phyloP scores from a whole-genome alignment of 2,329 filamentous ascomycete genomes.

The Phaeophleospora eucalypticola region DNA sequence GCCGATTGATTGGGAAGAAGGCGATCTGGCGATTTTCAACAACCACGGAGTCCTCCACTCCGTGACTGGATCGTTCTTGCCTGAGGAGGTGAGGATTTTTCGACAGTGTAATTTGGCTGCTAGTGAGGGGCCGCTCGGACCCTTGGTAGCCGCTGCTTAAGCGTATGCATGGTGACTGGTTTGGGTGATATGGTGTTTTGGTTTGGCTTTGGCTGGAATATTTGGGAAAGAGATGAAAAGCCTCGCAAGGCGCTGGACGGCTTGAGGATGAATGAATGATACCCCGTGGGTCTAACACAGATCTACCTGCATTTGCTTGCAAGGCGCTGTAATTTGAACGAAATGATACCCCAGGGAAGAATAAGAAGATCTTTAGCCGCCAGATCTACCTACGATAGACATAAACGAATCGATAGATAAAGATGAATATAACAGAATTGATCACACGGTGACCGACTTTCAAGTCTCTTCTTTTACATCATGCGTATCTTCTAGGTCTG shows the following conservation, averaged over 20 bases:
- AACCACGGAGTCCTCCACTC: constrained; percentile 72
- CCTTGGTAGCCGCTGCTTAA: constrained; percentile 23
- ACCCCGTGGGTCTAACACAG: constrained; percentile 3
- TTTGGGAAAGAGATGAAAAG: not conserved
- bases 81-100: constrained; percentile 71
- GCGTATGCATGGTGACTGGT: not conserved
- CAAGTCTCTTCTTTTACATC: no score
- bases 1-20: constrained; percentile 71
- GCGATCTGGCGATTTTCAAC: constrained; percentile 73
- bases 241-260: constrained; percentile 4
- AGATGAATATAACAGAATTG: not conserved
- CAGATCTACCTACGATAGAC: not conserved
- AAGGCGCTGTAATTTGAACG: not conserved
- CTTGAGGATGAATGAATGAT: not conserved
- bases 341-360: not conserved
- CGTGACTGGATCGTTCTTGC: constrained; percentile 69
- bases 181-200: not conserved
- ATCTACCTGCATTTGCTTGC: constrained; percentile 4
- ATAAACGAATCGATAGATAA: not conserved
- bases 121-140: constrained; percentile 54
- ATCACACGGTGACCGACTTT: no score
- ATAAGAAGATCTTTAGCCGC: not conserved
- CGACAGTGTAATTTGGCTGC: constrained; percentile 76
- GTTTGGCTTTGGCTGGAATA: not conserved
- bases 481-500: no score